Conservation (phyloP, 305 asterid species). For the Solanum hybrid region DNA sequence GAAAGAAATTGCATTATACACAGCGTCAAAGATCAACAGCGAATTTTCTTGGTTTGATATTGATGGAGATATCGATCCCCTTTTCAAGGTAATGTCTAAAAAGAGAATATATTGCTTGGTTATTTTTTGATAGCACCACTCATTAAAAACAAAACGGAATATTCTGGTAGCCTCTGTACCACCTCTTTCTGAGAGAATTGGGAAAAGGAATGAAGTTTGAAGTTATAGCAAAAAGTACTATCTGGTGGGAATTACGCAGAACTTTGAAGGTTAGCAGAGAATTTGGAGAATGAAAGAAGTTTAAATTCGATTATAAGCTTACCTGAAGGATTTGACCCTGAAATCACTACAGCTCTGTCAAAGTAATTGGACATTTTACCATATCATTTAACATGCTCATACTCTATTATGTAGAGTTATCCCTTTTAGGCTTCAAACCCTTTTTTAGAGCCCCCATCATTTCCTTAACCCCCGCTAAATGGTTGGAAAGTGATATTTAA, state of each 20-base stretch:
- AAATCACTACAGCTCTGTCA: background rate
- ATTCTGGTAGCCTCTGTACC: background rate
- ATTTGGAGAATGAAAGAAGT: background rate
- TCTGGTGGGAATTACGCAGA: background rate
- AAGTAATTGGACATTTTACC: background rate
- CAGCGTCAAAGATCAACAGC: slow-evolving; percentile 88
- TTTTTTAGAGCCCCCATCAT: background rate
- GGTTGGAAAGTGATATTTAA: background rate
- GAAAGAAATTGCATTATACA: slow-evolving; percentile 96
- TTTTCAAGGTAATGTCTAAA: slow-evolving; percentile 65
- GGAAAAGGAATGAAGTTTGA: background rate
- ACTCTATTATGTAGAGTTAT: background rate
- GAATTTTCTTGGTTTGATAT: slow-evolving; percentile 98
- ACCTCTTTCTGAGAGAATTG: background rate
- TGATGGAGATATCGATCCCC: slow-evolving; percentile 97
- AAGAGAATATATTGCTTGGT: background rate
- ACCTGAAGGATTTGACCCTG: background rate
- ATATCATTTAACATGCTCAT: background rate
- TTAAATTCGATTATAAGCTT: background rate
- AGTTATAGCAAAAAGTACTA: background rate
- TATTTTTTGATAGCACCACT: background rate
- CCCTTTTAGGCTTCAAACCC: background rate
- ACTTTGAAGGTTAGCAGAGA: background rate
- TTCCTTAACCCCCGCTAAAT: background rate
- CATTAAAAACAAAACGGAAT: background rate